Percentiles rank a stretch among this genome's conserved stretches.
phyloP scores from a whole-genome alignment of 441 rosid genomes.

The Biscutella auriculata region DNA sequence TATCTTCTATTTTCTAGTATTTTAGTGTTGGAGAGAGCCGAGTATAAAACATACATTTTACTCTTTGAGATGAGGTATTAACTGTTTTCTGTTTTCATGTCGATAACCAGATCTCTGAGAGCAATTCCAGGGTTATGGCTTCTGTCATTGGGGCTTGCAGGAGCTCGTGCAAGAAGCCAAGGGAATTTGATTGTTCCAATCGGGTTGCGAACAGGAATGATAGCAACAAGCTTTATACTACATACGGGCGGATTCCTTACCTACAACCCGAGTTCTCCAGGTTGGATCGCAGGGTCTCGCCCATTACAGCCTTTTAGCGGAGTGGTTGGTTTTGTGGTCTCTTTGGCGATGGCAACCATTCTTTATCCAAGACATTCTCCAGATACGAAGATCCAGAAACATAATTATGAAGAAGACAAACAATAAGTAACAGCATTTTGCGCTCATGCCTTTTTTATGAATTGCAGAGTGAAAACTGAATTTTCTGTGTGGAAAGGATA shows the following conservation, averaged over 20 bases:
- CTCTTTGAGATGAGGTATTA: background rate
- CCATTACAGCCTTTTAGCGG: slow-evolving; percentile 85
- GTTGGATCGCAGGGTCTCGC: slow-evolving; percentile 55
- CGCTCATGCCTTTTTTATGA: background rate
- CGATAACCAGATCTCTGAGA: slow-evolving; percentile 49
- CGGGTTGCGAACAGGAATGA: slow-evolving; percentile 63
- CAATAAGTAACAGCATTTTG: background rate
- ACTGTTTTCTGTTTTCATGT: slow-evolving; percentile 7
- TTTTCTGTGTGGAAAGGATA: background rate
- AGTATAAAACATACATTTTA: background rate
- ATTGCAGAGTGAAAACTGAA: background rate
- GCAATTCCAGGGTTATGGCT: slow-evolving; percentile 80
- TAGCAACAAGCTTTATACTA: slow-evolving; percentile 55
- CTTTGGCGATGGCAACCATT: slow-evolving; percentile 42
- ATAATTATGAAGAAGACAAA: background rate
- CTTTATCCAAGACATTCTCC: slow-evolving; percentile 46
- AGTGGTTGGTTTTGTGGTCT: slow-evolving; percentile 51
- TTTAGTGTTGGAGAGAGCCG: background rate
- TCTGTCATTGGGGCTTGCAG: slow-evolving; percentile 61
- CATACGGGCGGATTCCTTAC: slow-evolving; percentile 57
- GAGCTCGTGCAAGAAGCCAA: slow-evolving; percentile 46
- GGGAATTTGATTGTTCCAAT: slow-evolving; percentile 70
- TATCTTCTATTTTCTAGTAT: background rate
- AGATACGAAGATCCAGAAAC: slow-evolving; percentile 12
- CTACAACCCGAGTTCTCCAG: slow-evolving; percentile 33